Percentiles rank a stretch among this genome's conserved stretches.
These are phyloP conservation scores for Selaginella moellendorffii DNA, from an alignment of 75 land plant genomes.

Conservation along the genomic window DNA sequence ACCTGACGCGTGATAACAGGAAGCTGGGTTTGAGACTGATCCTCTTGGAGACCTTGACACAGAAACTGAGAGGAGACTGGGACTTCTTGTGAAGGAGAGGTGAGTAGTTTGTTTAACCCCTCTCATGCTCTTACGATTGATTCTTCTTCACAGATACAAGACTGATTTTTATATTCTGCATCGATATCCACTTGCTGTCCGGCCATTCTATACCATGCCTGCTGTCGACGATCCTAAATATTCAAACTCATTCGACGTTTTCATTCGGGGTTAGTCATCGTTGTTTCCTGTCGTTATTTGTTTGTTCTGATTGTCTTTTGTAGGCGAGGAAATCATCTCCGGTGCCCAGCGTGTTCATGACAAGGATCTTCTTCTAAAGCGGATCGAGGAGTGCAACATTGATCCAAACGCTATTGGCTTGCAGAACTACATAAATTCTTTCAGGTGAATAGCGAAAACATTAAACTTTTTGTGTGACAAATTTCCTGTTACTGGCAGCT, in stretches of 20 bases:
- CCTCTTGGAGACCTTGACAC: constrained; percentile 81
- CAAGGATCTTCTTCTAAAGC: constrained; percentile 41
- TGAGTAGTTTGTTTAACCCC: constrained; percentile 18
- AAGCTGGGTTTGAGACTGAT: constrained; percentile 73
- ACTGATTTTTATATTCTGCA: constrained; percentile 90
- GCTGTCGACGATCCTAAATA: constrained; percentile 46
- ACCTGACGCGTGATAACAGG: too few species aligned
- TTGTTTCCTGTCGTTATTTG: background rate
- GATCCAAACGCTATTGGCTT: constrained; percentile 63
- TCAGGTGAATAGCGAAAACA: constrained; percentile 34
- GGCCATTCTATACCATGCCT: constrained; percentile 96
- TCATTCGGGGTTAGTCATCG: constrained; percentile 79
- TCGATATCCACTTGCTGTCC: constrained; percentile 80
- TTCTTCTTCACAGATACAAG: constrained; percentile 36
- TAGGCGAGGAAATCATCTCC: constrained; percentile 92
- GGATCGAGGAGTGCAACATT: constrained; percentile 55
- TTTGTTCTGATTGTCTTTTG: background rate
- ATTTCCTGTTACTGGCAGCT: constrained; percentile 26
- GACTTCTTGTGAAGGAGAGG: constrained; percentile 67
- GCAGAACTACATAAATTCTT: constrained; percentile 76
- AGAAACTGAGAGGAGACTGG: constrained; percentile 67
- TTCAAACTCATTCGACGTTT: constrained; percentile 91
- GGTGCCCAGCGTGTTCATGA: constrained; percentile 83
- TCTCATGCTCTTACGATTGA: background rate
- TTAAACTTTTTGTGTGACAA: background rate